Percentiles rank a stretch among this genome's conserved stretches.
Conservation (phyloP, 139 green algal genomes). For the Coccomyxa sp. region DNA sequence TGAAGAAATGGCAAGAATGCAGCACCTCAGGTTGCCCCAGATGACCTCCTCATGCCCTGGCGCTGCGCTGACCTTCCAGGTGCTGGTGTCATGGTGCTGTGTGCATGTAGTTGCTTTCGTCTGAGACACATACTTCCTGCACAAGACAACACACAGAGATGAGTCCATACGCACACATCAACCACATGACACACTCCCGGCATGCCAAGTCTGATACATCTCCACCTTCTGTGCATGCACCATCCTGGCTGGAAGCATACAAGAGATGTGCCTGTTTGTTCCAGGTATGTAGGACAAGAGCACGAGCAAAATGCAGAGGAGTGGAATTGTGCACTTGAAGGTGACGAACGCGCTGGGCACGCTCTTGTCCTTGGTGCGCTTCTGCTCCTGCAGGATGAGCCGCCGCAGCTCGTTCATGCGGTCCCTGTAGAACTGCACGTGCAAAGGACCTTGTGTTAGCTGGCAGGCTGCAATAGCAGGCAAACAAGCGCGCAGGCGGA, state of each 20-base stretch:
- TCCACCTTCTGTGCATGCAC: too few relatives aligned
- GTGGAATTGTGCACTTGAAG: slow-evolving; percentile 22
- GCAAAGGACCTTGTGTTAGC: not conserved
- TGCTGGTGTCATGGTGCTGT: slow-evolving; percentile 43
- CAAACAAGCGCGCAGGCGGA: too few relatives aligned
- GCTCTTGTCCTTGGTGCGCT: slow-evolving; percentile 2
- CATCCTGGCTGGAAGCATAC: too few relatives aligned
- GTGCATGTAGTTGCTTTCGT: slow-evolving; percentile 42
- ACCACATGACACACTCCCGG: too few relatives aligned
- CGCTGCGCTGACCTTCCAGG: slow-evolving; percentile 42
- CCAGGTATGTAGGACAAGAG: too few relatives aligned
- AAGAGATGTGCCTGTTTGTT: too few relatives aligned
- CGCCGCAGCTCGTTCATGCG: slow-evolving; percentile 37
- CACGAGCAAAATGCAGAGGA: too few relatives aligned
- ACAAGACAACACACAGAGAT: not conserved
- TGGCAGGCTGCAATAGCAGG: too few relatives aligned
- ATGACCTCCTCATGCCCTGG: slow-evolving; percentile 46
- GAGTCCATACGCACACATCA: too few relatives aligned
- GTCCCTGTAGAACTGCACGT: slow-evolving; percentile 32
- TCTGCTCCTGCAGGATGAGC: slow-evolving; percentile 33
- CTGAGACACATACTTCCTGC: slow-evolving; percentile 13
- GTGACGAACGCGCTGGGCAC: slow-evolving; percentile 45
- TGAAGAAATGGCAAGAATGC: not conserved
- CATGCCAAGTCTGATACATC: too few relatives aligned
- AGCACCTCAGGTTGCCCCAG: slow-evolving; percentile 49